phyloP scores from a whole-genome alignment of 202 grass and related monocot species.

The Hordeum pubiflorum region DNA sequence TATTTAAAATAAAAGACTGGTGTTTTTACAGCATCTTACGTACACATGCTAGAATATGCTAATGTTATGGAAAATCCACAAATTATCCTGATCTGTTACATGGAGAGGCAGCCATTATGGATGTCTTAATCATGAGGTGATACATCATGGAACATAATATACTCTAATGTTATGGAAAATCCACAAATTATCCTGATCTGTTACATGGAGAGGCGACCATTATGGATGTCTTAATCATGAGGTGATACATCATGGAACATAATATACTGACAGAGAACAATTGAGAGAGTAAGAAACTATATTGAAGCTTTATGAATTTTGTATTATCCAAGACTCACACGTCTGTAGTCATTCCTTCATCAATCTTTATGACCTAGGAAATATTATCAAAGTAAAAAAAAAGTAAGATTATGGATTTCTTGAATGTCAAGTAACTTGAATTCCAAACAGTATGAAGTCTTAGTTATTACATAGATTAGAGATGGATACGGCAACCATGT shows the following conservation, averaged over 20 bases:
- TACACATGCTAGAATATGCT: background rate
- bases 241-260: background rate
- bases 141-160: slow-evolving; percentile 1
- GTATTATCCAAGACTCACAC: slow-evolving; percentile 59
- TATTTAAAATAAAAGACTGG: background rate
- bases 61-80: background rate
- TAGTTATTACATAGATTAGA: background rate
- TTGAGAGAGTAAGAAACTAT: slow-evolving; percentile 10
- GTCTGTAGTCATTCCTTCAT: slow-evolving; percentile 89
- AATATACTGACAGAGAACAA: background rate
- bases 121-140: background rate
- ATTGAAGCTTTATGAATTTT: background rate
- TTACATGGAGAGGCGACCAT: background rate
- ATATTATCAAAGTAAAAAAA: slow-evolving; percentile 37
- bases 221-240: slow-evolving; percentile 1
- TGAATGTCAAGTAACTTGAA: background rate
- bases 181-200: background rate
- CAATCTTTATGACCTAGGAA: slow-evolving; percentile 89
- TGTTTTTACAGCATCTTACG: background rate
- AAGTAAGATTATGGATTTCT: slow-evolving; percentile 32
- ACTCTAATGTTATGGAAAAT: background rate
- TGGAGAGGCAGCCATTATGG: background rate
- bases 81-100: background rate
- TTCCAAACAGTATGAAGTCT: background rate
- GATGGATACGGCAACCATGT: background rate